Evolutionary conservation across 768 basidiomycete species (phyloP), one percentile per base, ranked within the genome.

Genomic region (Leccinum imitatum): DNA sequence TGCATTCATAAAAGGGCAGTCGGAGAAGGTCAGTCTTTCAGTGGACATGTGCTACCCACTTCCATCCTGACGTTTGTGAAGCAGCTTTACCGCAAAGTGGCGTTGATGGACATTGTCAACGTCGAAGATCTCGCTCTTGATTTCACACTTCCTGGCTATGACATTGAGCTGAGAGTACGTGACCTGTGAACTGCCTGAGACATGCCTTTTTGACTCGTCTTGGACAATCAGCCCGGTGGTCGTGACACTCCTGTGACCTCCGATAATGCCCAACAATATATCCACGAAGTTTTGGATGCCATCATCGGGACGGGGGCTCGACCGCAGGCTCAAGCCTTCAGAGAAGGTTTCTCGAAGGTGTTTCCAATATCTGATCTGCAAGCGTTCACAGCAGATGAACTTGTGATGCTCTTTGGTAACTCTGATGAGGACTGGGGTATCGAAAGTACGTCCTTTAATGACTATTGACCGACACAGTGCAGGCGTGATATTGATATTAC

Each of bases 401-500:
- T 99, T n/a, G 90, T 91, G 15, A 91, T 96, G 84, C 80, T 98
- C 21, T 96, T 98, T 68, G 96, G 96, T 17, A 95, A 95, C 67
- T 86, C 90, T 9, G 93, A 98, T n/a, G 97, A 99, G 70, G 97
- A 99, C 71, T 99, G 97, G 97, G 87, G 84, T 61, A 71, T 81
- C 11, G 95, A 97, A 73, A 93, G 95, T 98, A 73, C 64, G 93
- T 77, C 8, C 6, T 23, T 31, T 21, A 60, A 10, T 46, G 30
- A 30, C 23, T 52, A 48, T 21, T 25, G 37, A 23, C 13, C 7
- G 13, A 10, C 30, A 8, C 30, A 50, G n/a, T 50, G 25, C 47
- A 52, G 19, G 65, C 54, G 46, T 46, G 46, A 44, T 21, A 23
- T 23, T 23, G 21, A 23, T 23, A 52, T 62, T 17, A 44, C 64